Evolutionary conservation across 1,284 basidiomycete genomes (phyloP).

Genomic region (Irpex lacteus): DNA sequence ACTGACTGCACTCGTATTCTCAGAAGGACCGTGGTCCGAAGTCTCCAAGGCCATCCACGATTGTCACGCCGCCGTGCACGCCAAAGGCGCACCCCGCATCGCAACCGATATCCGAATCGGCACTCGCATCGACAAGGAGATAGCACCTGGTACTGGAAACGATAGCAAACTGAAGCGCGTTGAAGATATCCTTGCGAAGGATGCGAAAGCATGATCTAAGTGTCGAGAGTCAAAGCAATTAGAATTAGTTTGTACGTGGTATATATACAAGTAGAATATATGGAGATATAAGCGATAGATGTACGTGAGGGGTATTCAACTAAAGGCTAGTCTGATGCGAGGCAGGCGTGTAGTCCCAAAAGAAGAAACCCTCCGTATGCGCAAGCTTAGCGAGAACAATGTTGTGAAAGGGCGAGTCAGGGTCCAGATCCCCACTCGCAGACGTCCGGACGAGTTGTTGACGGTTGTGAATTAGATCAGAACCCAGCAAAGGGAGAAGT

Average conservation of each 20-base stretch:
- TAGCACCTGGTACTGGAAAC: conserved; percentile 69
- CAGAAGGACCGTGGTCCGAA: conserved; percentile 83
- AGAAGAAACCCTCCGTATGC: neutral
- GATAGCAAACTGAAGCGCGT: conserved; percentile 77
- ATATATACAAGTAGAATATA: neutral
- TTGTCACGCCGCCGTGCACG: conserved; percentile 87
- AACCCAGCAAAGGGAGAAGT: conserved; percentile 42
- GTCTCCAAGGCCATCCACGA: conserved; percentile 82
- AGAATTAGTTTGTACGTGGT: neutral
- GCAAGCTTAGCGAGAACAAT: neutral
- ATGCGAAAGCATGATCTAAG: conserved; percentile 18
- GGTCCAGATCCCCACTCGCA: neutral
- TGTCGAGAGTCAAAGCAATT: neutral
- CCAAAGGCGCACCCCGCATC: conserved; percentile 66
- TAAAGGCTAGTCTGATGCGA: neutral
- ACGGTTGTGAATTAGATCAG: conserved; percentile 27
- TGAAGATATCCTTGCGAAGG: conserved; percentile 63
- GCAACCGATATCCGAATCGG: conserved; percentile 93
- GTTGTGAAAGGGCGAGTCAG: neutral
- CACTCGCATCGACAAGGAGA: conserved; percentile 74
- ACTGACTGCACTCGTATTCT: conserved; percentile 5
- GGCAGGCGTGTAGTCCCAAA: neutral
- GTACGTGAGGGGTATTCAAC: too few species aligned
- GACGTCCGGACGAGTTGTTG: conserved; percentile 11
- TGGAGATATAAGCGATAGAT: neutral